These are phyloP conservation scores for Sugiyamaella mastotermitis DNA, from an alignment of 805 yeast genomes.

Conservation along the genomic window DNA sequence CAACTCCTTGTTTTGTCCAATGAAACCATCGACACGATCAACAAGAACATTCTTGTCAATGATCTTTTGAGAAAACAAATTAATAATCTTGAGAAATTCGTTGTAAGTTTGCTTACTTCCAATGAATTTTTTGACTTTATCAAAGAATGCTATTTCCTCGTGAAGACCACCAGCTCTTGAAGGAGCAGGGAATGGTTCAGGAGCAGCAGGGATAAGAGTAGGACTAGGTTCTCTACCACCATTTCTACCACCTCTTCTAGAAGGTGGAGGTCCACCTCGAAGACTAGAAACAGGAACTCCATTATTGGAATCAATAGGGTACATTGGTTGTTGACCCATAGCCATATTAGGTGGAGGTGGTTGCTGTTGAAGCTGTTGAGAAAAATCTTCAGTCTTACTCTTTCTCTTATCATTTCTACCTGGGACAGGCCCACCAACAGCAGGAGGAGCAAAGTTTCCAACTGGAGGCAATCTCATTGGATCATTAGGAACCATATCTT, in stretches of 20 bases:
- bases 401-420: slow-evolving; percentile 23
- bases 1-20: slow-evolving; percentile 75
- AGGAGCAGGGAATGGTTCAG: slow-evolving; percentile 65
- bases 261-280: slow-evolving; percentile 18
- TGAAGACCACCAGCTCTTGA: slow-evolving; percentile 52
- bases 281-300: slow-evolving; percentile 19
- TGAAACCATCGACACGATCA: slow-evolving; percentile 75
- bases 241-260: slow-evolving; percentile 6
- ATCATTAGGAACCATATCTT: slow-evolving; percentile 23
- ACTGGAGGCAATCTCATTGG: slow-evolving; percentile 73
- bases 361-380: slow-evolving; percentile 13
- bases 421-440: neutral
- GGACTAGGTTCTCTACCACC: slow-evolving; percentile 38
- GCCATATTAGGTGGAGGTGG: neutral
- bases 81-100: slow-evolving; percentile 84
- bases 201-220: slow-evolving; percentile 75
- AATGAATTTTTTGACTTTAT: slow-evolving; percentile 80
- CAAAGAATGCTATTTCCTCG: slow-evolving; percentile 88
- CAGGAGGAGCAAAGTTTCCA: slow-evolving; percentile 76
- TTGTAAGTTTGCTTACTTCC: slow-evolving; percentile 86
- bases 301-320: slow-evolving; percentile 3
- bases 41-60: slow-evolving; percentile 78
- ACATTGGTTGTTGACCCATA: slow-evolving; percentile 3
- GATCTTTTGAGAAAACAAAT: slow-evolving; percentile 83
- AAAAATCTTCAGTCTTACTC: slow-evolving; percentile 1